Evolutionary conservation across 371 early-diverging fungal species (phyloP).

Genomic region (Mortierella sp.): DNA sequence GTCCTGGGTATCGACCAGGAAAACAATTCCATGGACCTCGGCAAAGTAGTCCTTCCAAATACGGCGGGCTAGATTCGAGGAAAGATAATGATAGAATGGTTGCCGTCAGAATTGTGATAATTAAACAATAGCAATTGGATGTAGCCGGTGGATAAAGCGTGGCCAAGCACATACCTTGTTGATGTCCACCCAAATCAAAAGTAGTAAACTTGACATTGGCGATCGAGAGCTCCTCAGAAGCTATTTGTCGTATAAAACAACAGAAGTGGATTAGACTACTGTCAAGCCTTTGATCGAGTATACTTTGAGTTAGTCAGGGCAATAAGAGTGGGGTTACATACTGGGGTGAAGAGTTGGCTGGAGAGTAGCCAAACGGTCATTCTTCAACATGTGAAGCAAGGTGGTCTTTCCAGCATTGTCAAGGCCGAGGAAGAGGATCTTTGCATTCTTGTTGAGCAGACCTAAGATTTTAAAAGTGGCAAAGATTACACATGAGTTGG

Average conservation of each 20-base stretch:
- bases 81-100: background rate
- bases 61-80: slow-evolving; percentile 82
- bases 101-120: background rate
- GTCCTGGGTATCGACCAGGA: slow-evolving; percentile 96
- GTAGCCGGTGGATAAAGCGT: background rate
- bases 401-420: slow-evolving; percentile 99
- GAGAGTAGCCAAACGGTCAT: slow-evolving; percentile 95
- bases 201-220: slow-evolving; percentile 97
- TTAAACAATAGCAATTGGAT: background rate
- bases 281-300: background rate
- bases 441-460: slow-evolving; percentile 97
- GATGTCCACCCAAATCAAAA: slow-evolving; percentile 97
- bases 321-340: slow-evolving; percentile 61
- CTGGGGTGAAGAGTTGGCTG: slow-evolving; percentile 99
- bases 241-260: slow-evolving; percentile 58
- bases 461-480: slow-evolving; percentile 65
- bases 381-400: slow-evolving; percentile 99
- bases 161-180: slow-evolving; percentile 75
- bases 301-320: background rate
- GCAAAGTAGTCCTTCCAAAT: slow-evolving; percentile 99
- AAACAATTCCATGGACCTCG: slow-evolving; percentile 97
- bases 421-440: slow-evolving; percentile 99
- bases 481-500: background rate
- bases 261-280: background rate
- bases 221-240: slow-evolving; percentile 96